These are phyloP conservation scores for Atkinsonella texensis DNA, from an alignment of 2,329 filamentous ascomycete genomes.

Conservation along the genomic window DNA sequence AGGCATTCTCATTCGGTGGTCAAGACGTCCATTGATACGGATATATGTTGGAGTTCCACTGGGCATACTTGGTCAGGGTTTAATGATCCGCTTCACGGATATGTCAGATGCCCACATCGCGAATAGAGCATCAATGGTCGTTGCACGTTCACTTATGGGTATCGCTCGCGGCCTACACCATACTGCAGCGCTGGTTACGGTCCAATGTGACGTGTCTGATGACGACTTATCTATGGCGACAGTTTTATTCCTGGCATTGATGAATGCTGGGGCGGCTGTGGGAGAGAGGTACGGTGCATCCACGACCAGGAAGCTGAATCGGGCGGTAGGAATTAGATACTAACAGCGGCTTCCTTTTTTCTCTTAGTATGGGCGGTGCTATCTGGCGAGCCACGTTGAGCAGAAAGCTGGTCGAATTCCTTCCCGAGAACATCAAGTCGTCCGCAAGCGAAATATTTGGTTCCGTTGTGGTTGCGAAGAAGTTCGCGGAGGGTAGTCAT, in stretches of 20 bases:
- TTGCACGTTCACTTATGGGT: slow-evolving; percentile 15
- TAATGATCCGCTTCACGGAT: slow-evolving; percentile 12
- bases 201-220: slow-evolving; percentile 19
- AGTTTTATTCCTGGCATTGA: slow-evolving; percentile 19
- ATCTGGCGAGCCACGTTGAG: slow-evolving; percentile 19
- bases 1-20: slow-evolving; percentile 24
- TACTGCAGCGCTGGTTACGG: slow-evolving; percentile 3
- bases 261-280: slow-evolving; percentile 17
- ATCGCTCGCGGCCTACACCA: slow-evolving; percentile 17
- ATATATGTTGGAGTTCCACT: slow-evolving; percentile 11
- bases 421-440: slow-evolving; percentile 8
- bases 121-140: slow-evolving; percentile 18
- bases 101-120: slow-evolving; percentile 6
- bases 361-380: slow-evolving; percentile 19
- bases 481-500: slow-evolving; percentile 2
- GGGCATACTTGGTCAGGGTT: slow-evolving; percentile 19
- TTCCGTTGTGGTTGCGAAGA: slow-evolving; percentile 15
- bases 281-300: slow-evolving; percentile 14
- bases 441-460: slow-evolving; percentile 12
- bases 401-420: slow-evolving; percentile 11
- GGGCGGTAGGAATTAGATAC: no score
- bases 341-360: no score
- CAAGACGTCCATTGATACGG: slow-evolving; percentile 18
- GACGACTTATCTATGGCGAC: slow-evolving; percentile 23
- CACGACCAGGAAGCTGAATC: not conserved